Percentiles rank a stretch among this genome's conserved stretches.
These are phyloP conservation scores for Aspergillus hiratsukae DNA, from an alignment of 2,329 filamentous ascomycete species.

Conservation along the genomic window DNA sequence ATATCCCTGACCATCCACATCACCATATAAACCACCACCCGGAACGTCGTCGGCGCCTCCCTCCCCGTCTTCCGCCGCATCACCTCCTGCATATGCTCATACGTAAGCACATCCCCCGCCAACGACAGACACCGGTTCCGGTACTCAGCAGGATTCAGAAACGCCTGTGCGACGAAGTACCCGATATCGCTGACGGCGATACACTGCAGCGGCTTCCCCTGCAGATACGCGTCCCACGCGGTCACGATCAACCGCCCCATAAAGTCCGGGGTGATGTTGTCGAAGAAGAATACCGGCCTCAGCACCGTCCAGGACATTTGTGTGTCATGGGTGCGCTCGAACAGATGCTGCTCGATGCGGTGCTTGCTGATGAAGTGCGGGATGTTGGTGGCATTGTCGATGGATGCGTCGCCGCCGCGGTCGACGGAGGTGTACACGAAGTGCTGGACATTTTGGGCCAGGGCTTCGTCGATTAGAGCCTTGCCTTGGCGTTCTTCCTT, in stretches of 20 bases:
- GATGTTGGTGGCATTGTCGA: slow-evolving; percentile 51
- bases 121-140: slow-evolving; percentile 34
- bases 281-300: slow-evolving; percentile 60
- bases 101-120: slow-evolving; percentile 51
- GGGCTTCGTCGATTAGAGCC: slow-evolving; percentile 53
- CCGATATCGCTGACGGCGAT: slow-evolving; percentile 49
- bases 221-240: slow-evolving; percentile 35
- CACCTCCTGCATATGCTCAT: slow-evolving; percentile 40
- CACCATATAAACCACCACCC: slow-evolving; percentile 31
- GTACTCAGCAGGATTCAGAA: slow-evolving; percentile 44
- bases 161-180: slow-evolving; percentile 47
- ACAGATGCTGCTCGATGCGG: slow-evolving; percentile 59
- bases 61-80: slow-evolving; percentile 47
- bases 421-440: slow-evolving; percentile 64
- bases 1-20: not conserved
- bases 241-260: slow-evolving; percentile 47
- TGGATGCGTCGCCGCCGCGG: slow-evolving; percentile 53
- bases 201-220: slow-evolving; percentile 42
- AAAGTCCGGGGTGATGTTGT: slow-evolving; percentile 49
- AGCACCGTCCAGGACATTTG: slow-evolving; percentile 59
- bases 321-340: slow-evolving; percentile 40
- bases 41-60: slow-evolving; percentile 33
- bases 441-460: slow-evolving; percentile 53
- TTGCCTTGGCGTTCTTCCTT: slow-evolving; percentile 54
- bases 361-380: slow-evolving; percentile 62